Evolutionary conservation across 257 asterid species (phyloP).

Genomic region (Capsicum chinense): DNA sequence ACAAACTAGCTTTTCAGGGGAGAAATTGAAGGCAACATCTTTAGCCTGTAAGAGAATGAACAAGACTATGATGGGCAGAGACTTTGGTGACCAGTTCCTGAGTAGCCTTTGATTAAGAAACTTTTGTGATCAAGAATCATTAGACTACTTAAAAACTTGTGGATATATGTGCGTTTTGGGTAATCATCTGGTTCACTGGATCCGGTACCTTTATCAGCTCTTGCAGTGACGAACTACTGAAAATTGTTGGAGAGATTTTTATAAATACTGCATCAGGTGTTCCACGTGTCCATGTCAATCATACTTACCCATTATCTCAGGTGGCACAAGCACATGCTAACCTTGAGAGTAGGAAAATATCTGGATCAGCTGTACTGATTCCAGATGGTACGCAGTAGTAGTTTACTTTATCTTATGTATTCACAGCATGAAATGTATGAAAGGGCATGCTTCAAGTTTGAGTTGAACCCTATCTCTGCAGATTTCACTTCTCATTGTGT

Average conservation of each 20-base stretch:
- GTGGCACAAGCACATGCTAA: slow-evolving; percentile 87
- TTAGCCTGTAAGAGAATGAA: not conserved
- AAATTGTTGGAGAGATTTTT: slow-evolving; percentile 77
- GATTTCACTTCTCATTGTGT: not conserved
- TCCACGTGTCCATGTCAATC: slow-evolving; percentile 65
- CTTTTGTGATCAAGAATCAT: slow-evolving; percentile 64
- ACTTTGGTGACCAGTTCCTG: not conserved
- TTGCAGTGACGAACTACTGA: slow-evolving; percentile 66
- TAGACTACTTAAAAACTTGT: slow-evolving; percentile 78
- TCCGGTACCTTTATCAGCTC: slow-evolving; percentile 70
- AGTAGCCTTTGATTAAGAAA: not conserved
- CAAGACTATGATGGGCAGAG: not conserved
- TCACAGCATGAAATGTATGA: not conserved
- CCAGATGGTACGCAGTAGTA: slow-evolving; percentile 47
- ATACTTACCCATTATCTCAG: slow-evolving; percentile 71
- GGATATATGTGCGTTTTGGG: slow-evolving; percentile 90
- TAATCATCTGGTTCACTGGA: slow-evolving; percentile 88
- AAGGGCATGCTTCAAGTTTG: not conserved
- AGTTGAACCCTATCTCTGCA: not conserved
- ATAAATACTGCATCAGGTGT: slow-evolving; percentile 68
- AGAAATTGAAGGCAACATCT: not conserved
- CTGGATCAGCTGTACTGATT: slow-evolving; percentile 83
- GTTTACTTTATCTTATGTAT: not conserved
- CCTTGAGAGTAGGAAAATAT: slow-evolving; percentile 75
- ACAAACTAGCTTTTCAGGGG: not conserved